Percentiles rank a stretch among this genome's conserved stretches.
These are phyloP conservation scores for Boletus vermiculosoides DNA, from an alignment of 768 basidiomycete genomes.

Conservation along the genomic window DNA sequence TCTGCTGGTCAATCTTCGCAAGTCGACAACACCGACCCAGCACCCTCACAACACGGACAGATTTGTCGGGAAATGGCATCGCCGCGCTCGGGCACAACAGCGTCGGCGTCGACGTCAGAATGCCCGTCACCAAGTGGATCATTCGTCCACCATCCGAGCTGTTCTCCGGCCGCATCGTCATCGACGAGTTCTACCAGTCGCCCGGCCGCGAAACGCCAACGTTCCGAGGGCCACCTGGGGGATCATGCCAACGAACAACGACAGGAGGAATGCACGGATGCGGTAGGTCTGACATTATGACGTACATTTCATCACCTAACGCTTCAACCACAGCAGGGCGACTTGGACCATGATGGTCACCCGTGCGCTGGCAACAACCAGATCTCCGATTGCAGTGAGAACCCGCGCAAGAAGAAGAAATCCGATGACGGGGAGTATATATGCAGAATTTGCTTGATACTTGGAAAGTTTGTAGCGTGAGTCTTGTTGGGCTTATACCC, in stretches of 20 bases:
- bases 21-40: neutral
- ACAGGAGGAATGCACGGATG: too few species aligned
- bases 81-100: too few species aligned
- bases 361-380: neutral
- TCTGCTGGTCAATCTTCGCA: neutral
- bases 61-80: neutral
- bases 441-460: neutral
- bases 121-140: neutral
- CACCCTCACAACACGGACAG: neutral
- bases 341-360: neutral
- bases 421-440: neutral
- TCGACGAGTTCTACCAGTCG: too few species aligned
- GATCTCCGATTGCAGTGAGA: neutral
- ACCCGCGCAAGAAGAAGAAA: neutral
- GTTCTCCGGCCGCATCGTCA: neutral
- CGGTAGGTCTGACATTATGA: neutral
- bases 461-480: neutral
- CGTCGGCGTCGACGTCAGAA: neutral
- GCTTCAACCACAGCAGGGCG: neutral
- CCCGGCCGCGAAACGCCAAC: neutral
- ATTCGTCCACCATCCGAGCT: neutral
- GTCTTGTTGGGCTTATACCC: neutral
- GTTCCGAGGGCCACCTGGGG: too few species aligned
- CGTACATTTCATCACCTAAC: neutral
- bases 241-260: neutral